Evolutionary conservation across 1,284 basidiomycete species (phyloP).

Genomic region (Cronartium ribicola): DNA sequence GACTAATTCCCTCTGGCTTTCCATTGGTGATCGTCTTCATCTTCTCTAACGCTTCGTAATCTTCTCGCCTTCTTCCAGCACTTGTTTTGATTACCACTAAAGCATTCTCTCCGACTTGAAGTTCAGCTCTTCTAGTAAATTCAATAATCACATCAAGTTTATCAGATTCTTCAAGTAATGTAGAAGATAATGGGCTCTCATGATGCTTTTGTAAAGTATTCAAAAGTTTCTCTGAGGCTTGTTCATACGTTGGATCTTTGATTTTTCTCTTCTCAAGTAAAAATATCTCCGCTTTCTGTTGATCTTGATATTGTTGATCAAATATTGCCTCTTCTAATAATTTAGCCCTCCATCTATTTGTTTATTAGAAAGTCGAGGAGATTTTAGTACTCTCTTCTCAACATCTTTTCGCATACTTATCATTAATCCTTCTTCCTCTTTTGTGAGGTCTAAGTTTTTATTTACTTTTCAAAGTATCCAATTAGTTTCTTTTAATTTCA

Average conservation of each 20-base stretch:
- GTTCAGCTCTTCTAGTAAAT: neutral
- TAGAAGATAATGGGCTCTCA: neutral
- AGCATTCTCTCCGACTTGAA: neutral
- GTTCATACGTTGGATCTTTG: neutral
- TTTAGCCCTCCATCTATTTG: neutral
- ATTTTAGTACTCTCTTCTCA: neutral
- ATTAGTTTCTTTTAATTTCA: neutral
- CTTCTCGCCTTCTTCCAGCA: neutral
- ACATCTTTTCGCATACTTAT: neutral
- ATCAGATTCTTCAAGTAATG: neutral
- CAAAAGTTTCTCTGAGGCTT: neutral
- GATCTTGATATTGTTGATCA: neutral
- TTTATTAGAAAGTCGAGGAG: neutral
- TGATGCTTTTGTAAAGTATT: neutral
- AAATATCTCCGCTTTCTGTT: conserved; percentile 1
- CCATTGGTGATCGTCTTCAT: too few relatives aligned
- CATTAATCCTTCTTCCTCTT: neutral
- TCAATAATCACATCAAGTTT: neutral
- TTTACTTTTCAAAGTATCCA: neutral
- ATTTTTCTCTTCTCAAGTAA: neutral
- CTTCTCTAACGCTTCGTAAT: neutral
- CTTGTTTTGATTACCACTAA: neutral
- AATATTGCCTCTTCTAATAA: neutral
- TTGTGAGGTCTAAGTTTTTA: neutral
- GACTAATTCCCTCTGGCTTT: neutral